Base-by-base conservation (phyloP, 495 filamentous ascomycete species). In the Rhizodiscina lignyota region DNA sequence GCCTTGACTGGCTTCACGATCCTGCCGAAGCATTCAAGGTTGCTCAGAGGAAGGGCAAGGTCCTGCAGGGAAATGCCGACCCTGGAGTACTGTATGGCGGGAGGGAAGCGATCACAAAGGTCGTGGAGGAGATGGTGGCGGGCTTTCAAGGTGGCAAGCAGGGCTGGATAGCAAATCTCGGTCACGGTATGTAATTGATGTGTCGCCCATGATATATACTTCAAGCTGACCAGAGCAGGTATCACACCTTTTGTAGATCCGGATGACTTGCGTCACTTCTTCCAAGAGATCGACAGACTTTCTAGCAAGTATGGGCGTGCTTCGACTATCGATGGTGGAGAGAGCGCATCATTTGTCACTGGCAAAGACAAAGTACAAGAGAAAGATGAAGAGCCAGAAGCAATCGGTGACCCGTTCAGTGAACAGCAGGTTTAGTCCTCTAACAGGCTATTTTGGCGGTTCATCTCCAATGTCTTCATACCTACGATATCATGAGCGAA, bases 201-300 rank as follows among this genome's bases (percentile, higher is more conserved):
- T 10, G 17, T 11, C 18, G 6, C 17, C 30, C 18, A 18, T 32
- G 8, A 16, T 10, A 6, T 27, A 38, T 2, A 21, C 29, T 39
- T 12, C 15, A 12, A 2, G 11, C 37, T 47, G 20, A 50, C 35
- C 4, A 2, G 4, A 18, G 24, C 35, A 84, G 79, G 83, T 43
- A 81, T 97, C 36, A 96, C 91, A 15, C 89, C 91, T 2, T 76
- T 82, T 38, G 89, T 96, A 18, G 74, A 93, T 41, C 89, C 89
- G 2, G 84, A 94, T 26, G 73, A 94, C 53, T 61, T 97, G 37
- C 82, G 68, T 49, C 91, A 87, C 61, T 97, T 76, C 67, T 91
- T 96, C 42, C 63, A 91, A 55, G 91, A 97, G 57, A 73, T 94
- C 37, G 81, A 91, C 5, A 16, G 33, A 8, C 20, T 83, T 35